These are phyloP conservation scores for Debaryomyces fabryi DNA, from an alignment of 1,139 yeast genomes.

Conservation along the genomic window DNA sequence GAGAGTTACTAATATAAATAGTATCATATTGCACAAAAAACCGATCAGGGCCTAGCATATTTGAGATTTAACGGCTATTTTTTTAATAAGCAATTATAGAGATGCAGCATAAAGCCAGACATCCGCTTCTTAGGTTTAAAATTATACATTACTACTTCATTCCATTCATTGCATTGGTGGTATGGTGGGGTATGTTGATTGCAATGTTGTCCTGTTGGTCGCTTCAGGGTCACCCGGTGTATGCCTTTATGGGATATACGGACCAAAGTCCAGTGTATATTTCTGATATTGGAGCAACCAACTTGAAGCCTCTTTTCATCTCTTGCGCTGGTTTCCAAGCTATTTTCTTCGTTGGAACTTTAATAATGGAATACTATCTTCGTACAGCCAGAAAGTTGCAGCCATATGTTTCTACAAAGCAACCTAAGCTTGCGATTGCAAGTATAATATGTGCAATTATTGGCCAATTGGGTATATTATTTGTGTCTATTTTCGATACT, in stretches of 20 bases:
- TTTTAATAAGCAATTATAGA: neutral
- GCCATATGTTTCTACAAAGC: slow-evolving; percentile 52
- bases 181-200: slow-evolving; percentile 48
- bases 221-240: slow-evolving; percentile 75
- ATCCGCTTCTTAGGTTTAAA: slow-evolving; percentile 25
- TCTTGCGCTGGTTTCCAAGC: slow-evolving; percentile 82
- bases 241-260: slow-evolving; percentile 52
- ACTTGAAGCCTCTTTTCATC: slow-evolving; percentile 79
- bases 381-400: slow-evolving; percentile 57
- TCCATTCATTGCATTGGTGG: slow-evolving; percentile 32
- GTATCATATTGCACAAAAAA: neutral
- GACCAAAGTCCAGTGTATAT: slow-evolving; percentile 66
- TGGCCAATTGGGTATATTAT: slow-evolving; percentile 77
- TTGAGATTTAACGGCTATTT: neutral
- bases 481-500: slow-evolving; percentile 77
- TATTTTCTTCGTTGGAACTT: slow-evolving; percentile 68
- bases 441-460: slow-evolving; percentile 57
- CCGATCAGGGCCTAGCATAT: too few relatives aligned
- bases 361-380: slow-evolving; percentile 58
- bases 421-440: slow-evolving; percentile 50
- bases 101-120: slow-evolving; percentile 11
- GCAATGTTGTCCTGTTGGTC: slow-evolving; percentile 58
- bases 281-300: slow-evolving; percentile 85
- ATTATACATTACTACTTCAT: slow-evolving; percentile 38
- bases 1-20: neutral